A percentile compares a stretch with the other conserved stretches of the same genome.
Conservation (phyloP, 495 filamentous ascomycete species). For the Letharia columbiana region DNA sequence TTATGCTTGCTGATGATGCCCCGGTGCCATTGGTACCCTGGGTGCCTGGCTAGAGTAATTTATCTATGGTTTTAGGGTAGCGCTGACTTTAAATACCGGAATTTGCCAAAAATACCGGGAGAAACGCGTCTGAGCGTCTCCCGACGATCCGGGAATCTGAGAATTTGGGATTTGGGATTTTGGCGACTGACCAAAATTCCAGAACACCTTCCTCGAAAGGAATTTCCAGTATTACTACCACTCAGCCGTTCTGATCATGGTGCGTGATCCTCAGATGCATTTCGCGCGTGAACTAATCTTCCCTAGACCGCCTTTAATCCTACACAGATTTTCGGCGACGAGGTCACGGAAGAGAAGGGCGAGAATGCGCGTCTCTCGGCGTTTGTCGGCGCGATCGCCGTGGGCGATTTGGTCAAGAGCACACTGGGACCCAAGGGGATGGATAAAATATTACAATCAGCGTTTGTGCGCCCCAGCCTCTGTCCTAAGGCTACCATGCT, state of each 20-base stretch:
- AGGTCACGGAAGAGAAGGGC: conserved; percentile 95
- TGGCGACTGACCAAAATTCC: conserved; percentile 8
- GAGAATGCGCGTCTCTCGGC: conserved; percentile 97
- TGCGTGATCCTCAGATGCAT: neutral
- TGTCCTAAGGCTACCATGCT: conserved; percentile 14
- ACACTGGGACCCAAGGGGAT: conserved; percentile 96
- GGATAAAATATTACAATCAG: conserved; percentile 99
- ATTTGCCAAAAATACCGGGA: neutral
- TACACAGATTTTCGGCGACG: conserved; percentile 97
- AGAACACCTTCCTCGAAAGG: neutral
- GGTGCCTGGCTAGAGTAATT: neutral
- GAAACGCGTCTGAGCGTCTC: neutral
- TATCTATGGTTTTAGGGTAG: neutral
- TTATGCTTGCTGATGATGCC: no score
- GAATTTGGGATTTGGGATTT: neutral
- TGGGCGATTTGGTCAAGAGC: conserved; percentile 94
- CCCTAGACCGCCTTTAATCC: conserved; percentile 50
- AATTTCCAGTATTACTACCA: neutral
- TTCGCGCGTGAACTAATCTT: neutral
- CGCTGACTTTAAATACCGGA: no score
- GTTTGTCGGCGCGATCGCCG: conserved; percentile 95
- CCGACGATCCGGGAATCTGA: neutral
- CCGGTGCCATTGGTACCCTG: no score
- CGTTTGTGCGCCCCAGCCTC: conserved; percentile 45
- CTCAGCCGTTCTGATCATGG: conserved; percentile 7